Conservation (phyloP, 1,284 basidiomycete genomes). For the Boletus mariae region DNA sequence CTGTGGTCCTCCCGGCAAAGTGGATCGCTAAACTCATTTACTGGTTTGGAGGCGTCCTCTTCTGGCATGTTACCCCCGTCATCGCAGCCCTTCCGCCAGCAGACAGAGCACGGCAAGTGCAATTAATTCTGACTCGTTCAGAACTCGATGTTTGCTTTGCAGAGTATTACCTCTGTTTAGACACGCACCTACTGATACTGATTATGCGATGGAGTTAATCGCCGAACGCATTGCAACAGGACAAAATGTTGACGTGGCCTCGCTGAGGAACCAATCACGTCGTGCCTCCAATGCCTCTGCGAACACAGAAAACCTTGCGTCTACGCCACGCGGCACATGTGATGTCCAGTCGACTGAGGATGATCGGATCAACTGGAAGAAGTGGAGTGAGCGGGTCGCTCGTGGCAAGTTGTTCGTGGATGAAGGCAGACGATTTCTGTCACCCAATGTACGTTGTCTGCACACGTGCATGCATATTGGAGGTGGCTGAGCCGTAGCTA, state of each 20-base stretch:
- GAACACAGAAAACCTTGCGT: slow-evolving; percentile 7
- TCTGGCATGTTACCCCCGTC: slow-evolving; percentile 65
- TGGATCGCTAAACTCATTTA: slow-evolving; percentile 48
- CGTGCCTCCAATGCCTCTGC: slow-evolving; percentile 7
- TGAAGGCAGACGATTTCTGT: slow-evolving; percentile 41
- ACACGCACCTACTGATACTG: slow-evolving; percentile 60
- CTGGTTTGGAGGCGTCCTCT: slow-evolving; percentile 46
- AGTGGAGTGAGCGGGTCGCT: slow-evolving; percentile 48
- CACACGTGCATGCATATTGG: neutral
- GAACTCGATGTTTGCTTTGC: slow-evolving; percentile 6
- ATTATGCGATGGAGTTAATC: slow-evolving; percentile 67
- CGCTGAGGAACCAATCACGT: slow-evolving; percentile 6
- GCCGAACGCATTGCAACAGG: slow-evolving; percentile 56
- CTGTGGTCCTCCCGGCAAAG: slow-evolving; percentile 45
- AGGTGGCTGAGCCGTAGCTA: slow-evolving; percentile 10
- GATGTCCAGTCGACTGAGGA: slow-evolving; percentile 6
- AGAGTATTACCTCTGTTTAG: slow-evolving; percentile 48
- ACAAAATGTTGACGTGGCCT: slow-evolving; percentile 39
- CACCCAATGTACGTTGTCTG: slow-evolving; percentile 32
- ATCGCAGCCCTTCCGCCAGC: slow-evolving; percentile 46
- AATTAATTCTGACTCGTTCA: neutral
- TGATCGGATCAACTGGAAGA: slow-evolving; percentile 47
- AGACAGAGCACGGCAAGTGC: slow-evolving; percentile 44
- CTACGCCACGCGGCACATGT: slow-evolving; percentile 4
- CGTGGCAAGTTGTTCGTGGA: slow-evolving; percentile 42